phyloP scores from a whole-genome alignment of 2,329 filamentous ascomycete genomes.

The Metarhizium humberi region DNA sequence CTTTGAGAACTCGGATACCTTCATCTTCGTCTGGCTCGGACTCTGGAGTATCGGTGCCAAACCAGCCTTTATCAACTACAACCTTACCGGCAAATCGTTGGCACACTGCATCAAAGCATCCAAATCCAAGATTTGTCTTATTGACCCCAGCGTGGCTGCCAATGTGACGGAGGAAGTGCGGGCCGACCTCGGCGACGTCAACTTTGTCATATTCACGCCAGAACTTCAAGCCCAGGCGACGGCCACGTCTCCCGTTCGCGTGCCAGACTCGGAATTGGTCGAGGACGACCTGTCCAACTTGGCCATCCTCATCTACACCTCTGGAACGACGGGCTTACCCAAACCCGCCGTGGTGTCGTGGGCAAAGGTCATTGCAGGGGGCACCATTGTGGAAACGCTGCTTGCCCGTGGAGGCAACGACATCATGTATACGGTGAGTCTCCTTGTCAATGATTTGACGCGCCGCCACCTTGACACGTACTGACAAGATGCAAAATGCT shows the following conservation, averaged over 20 bases:
- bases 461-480: background rate
- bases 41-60: constrained; percentile 77
- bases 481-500: background rate
- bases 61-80: constrained; percentile 85
- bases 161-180: constrained; percentile 50
- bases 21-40: constrained; percentile 66
- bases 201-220: constrained; percentile 52
- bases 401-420: constrained; percentile 52
- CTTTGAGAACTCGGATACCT: constrained; percentile 72
- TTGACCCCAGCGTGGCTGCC: constrained; percentile 52
- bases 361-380: constrained; percentile 50
- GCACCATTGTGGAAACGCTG: constrained; percentile 29
- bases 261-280: constrained; percentile 46
- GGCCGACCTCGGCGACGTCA: constrained; percentile 37
- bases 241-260: constrained; percentile 41
- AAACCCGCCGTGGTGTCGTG: constrained; percentile 73
- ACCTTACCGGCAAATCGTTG: constrained; percentile 61
- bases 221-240: constrained; percentile 46
- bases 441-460: background rate
- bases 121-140: constrained; percentile 55
- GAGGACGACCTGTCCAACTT: constrained; percentile 45
- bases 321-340: constrained; percentile 75
- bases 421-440: constrained; percentile 54
- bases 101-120: constrained; percentile 65
- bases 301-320: constrained; percentile 73